Conservation (phyloP, 2,329 filamentous ascomycete species). For the Drechslera avenae region DNA sequence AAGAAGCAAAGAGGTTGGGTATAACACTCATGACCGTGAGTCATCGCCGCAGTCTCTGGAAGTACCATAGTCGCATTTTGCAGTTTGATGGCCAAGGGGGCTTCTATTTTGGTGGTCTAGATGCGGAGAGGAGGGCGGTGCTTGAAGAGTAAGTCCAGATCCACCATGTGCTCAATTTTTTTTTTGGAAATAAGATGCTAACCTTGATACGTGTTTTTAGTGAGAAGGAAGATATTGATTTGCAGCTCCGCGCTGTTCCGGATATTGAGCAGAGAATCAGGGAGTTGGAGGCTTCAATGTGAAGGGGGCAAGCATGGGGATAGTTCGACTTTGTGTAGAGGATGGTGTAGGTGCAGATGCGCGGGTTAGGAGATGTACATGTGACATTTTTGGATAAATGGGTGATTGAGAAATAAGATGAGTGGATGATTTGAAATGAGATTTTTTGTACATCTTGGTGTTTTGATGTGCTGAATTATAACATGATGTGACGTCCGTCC, state of each 20-base stretch:
- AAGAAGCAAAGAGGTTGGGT: slow-evolving; percentile 86
- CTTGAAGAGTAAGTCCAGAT: slow-evolving; percentile 77
- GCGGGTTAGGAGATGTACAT: no score
- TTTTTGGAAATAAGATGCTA: neutral
- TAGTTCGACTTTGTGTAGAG: neutral
- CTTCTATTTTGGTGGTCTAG: slow-evolving; percentile 86
- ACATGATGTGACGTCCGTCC: no score
- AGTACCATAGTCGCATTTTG: slow-evolving; percentile 91
- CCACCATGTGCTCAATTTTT: neutral
- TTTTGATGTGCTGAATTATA: no score
- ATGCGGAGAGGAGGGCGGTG: slow-evolving; percentile 81
- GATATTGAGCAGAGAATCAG: slow-evolving; percentile 84
- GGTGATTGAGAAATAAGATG: no score
- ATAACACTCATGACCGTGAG: slow-evolving; percentile 98
- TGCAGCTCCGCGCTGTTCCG: slow-evolving; percentile 81
- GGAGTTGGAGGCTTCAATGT: slow-evolving; percentile 64
- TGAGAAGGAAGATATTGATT: slow-evolving; percentile 92
- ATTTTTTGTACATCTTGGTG: no score
- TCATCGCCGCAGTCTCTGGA: slow-evolving; percentile 90
- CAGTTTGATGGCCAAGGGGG: slow-evolving; percentile 96
- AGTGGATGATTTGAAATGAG: no score
- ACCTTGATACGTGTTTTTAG: slow-evolving; percentile 41
- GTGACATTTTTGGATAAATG: no score
- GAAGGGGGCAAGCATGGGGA: neutral
- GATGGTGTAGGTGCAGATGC: neutral